Conservation (phyloP, 768 basidiomycete genomes). For the Tylopilus subfusipes region DNA sequence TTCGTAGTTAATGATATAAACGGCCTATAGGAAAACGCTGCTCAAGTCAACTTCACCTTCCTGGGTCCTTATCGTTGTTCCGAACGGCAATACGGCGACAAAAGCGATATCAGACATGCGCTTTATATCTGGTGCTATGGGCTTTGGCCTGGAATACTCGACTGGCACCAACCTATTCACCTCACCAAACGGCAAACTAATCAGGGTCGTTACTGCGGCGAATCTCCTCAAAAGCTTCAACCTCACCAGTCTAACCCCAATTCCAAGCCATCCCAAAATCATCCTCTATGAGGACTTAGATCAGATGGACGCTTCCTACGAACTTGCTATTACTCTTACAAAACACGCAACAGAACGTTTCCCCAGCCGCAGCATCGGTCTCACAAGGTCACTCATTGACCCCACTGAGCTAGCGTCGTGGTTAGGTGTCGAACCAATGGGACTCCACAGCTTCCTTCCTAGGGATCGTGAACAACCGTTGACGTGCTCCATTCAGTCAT, state of each 20-base stretch:
- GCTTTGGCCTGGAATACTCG: conserved; percentile 38
- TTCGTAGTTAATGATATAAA: conserved; percentile 11
- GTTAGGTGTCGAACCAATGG: conserved; percentile 65
- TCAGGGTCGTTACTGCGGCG: conserved; percentile 57
- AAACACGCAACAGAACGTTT: conserved; percentile 58
- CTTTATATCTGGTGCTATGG: conserved; percentile 33
- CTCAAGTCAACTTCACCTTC: conserved; percentile 38
- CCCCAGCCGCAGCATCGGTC: conserved; percentile 71
- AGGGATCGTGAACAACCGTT: conserved; percentile 81
- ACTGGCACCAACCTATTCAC: conserved; percentile 33
- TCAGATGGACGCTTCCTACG: conserved; percentile 75
- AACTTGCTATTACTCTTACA: conserved; percentile 74
- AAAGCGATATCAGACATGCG: conserved; percentile 57
- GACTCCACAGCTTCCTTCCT: conserved; percentile 75
- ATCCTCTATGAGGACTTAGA: conserved; percentile 86
- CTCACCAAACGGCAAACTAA: conserved; percentile 38
- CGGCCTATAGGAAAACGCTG: conserved; percentile 50
- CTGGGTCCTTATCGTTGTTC: conserved; percentile 63
- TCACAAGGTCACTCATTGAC: conserved; percentile 78
- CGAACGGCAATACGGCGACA: conserved; percentile 51
- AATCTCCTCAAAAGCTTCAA: conserved; percentile 46
- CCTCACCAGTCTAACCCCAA: conserved; percentile 22
- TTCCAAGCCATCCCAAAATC: conserved; percentile 47
- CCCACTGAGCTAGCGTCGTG: conserved; percentile 77
- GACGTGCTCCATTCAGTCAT: conserved; percentile 63